Evolutionary conservation across 345 rosid genomes (phyloP).

Genomic region (Salix suchowensis): DNA sequence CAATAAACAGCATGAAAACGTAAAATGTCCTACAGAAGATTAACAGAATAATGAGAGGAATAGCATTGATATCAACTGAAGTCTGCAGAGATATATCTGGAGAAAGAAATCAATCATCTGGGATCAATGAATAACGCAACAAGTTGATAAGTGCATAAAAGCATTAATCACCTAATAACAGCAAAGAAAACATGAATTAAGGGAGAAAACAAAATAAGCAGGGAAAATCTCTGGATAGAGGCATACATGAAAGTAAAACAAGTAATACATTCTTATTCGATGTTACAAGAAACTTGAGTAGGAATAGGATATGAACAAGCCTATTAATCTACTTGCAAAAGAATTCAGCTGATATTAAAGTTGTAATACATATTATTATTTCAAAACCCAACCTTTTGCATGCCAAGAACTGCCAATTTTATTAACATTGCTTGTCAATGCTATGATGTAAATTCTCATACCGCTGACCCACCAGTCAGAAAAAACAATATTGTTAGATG

Average conservation of each 20-base stretch:
- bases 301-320: no score
- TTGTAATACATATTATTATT: not conserved
- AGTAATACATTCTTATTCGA: not conserved
- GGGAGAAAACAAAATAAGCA: no score
- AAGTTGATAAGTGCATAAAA: not conserved
- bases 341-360: no score
- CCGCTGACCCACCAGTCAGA: no score
- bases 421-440: not conserved
- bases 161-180: not conserved
- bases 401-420: not conserved
- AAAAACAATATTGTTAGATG: no score
- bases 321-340: no score
- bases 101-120: not conserved
- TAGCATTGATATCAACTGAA: not conserved
- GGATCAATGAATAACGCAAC: not conserved
- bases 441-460: no score
- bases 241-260: not conserved
- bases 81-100: not conserved
- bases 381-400: not conserved
- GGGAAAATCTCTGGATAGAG: no score
- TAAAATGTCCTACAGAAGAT: constrained; percentile 71
- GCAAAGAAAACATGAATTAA: not conserved
- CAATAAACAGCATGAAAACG: constrained; percentile 96
- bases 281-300: not conserved
- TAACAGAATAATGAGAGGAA: not conserved